Base-by-base conservation (phyloP, 345 rosid genomes). In the Eucalyptus pauciflora region DNA sequence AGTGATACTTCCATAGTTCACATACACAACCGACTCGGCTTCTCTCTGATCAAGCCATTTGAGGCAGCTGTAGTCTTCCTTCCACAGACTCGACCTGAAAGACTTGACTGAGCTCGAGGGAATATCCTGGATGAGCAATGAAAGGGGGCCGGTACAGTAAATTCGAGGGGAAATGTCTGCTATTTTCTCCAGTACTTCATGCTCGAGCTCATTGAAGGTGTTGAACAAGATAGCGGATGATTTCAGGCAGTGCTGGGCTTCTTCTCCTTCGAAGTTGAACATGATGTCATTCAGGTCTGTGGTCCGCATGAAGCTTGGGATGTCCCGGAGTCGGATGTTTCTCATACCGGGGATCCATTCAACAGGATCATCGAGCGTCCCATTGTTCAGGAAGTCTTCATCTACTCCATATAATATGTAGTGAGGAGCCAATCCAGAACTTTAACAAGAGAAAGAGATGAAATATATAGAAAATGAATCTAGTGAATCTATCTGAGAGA, bases 321-420 rank as follows among this genome's bases (percentile, higher is more conserved):
- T 45, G 60, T 94, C 95, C 88, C 89, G 91, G 8, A 93, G 62
- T 8, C 94, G 88, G 12, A 90, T 90, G 88, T 89, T 89, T 16
- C 33, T 89, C 93, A 90, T 86, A 31, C 93, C 93, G 1, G 92
- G 94, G 81, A 94, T 90, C 94, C 94, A 92, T 56, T 93, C 94
- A 25, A 93, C 43, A 1, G 88, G 60, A 46, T 64, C 81, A 13
- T 93, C 91, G 22, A 92, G 89, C 14, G 88, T 91, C 11, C 93
- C 94, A 49, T 93, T 88, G 1, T 33, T 86, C 4, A 90, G 41
- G 67, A 87, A 91, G 18, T 45, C 87, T 85, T 92, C 90, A 87
- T 90, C 94, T 94, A 92, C 33, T 71, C 20, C 81, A 71, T 16
- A 8, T 71, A 71, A 50, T 86, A 51, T n/a, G 67, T 37, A 86